These are phyloP conservation scores for Leccinum ambiguum DNA, from an alignment of 1,284 basidiomycete species.

Conservation along the genomic window DNA sequence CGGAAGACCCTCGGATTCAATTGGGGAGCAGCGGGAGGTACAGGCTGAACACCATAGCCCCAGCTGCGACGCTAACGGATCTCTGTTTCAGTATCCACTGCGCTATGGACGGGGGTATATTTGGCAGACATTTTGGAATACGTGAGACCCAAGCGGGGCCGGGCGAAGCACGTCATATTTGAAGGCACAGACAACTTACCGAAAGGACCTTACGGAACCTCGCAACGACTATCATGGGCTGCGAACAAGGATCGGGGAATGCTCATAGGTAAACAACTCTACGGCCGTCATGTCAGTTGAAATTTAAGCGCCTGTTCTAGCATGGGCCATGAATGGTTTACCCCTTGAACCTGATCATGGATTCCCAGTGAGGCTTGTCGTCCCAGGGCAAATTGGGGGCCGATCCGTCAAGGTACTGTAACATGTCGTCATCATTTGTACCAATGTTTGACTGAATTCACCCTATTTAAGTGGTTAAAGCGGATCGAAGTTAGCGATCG, in stretches of 20 bases:
- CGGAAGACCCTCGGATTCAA: constrained; percentile 60
- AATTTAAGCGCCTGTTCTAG: constrained; percentile 19
- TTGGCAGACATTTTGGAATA: constrained; percentile 57
- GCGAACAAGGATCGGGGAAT: constrained; percentile 51
- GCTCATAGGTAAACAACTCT: constrained; percentile 40
- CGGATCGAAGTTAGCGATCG: constrained; percentile 54
- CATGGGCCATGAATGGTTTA: constrained; percentile 64
- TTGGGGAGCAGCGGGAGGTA: constrained; percentile 52
- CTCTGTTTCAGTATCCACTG: constrained; percentile 45
- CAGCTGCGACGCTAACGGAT: background rate
- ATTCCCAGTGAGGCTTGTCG: constrained; percentile 59
- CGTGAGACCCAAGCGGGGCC: constrained; percentile 41
- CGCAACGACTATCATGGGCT: constrained; percentile 51
- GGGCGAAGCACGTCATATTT: constrained; percentile 57
- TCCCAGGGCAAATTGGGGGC: constrained; percentile 69
- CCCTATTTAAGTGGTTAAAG: constrained; percentile 49
- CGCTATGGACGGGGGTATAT: constrained; percentile 67
- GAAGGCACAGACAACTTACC: constrained; percentile 64
- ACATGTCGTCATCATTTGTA: background rate
- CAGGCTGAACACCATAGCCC: background rate
- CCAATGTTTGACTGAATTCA: background rate
- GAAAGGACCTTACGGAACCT: constrained; percentile 69
- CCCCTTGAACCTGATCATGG: constrained; percentile 66
- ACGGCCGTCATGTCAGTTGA: background rate
- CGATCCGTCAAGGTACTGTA: constrained; percentile 42